phyloP scores from a whole-genome alignment of 768 basidiomycete genomes.

The Naganishia kalamii region DNA sequence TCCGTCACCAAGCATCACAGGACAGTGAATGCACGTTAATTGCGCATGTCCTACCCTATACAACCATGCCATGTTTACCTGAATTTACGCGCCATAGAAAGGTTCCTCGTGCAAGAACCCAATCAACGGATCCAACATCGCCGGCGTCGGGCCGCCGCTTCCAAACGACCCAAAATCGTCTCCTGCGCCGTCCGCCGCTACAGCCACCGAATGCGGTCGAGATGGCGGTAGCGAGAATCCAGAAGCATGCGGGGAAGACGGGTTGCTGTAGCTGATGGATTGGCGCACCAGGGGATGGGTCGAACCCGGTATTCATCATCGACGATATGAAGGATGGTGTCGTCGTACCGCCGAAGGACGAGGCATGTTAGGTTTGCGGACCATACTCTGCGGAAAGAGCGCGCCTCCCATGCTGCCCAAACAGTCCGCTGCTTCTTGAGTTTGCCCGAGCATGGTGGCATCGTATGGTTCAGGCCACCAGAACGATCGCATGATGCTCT shows the following conservation, averaged over 20 bases:
- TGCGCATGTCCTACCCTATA: neutral
- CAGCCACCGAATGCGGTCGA: neutral
- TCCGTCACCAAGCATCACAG: too few species aligned
- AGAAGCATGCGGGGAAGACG: neutral
- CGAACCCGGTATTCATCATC: constrained; percentile 8
- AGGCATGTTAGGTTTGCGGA: too few species aligned
- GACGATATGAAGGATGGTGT: neutral
- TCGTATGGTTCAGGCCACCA: constrained; percentile 14
- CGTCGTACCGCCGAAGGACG: too few species aligned
- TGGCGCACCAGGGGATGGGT: neutral
- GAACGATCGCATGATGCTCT: constrained; percentile 12
- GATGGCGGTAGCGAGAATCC: neutral
- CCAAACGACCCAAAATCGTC: constrained; percentile 4
- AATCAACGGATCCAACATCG: constrained; percentile 13
- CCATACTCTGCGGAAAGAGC: neutral
- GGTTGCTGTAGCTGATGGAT: constrained; percentile 10
- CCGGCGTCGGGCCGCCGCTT: neutral
- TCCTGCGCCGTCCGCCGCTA: neutral
- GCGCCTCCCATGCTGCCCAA: neutral
- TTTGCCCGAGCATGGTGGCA: neutral
- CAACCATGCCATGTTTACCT: neutral
- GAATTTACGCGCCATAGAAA: neutral
- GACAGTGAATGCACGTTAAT: too few species aligned
- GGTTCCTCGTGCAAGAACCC: constrained; percentile 11
- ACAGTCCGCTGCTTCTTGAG: neutral